Base-by-base conservation (phyloP, 768 basidiomycete genomes). In the Boletus speciosus region DNA sequence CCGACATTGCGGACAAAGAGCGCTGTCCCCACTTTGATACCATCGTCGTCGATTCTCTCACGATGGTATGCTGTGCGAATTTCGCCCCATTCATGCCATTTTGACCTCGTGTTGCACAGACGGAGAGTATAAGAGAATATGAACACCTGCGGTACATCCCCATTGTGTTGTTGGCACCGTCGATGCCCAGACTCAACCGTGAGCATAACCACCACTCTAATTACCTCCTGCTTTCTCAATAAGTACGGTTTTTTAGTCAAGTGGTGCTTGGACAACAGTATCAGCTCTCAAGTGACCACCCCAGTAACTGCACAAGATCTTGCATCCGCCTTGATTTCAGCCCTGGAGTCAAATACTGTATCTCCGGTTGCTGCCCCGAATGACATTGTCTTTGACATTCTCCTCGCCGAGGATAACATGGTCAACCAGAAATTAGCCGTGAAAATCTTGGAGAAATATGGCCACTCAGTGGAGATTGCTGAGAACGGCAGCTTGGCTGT, bases 131-230 rank as follows among this genome's bases (percentile, higher is more conserved):
- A 52, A 83, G 96, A 47, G 94, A 97, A 67, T 81, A 89, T 58
- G 97, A 99, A 65, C 93, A 96, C 66, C 75, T 99, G 53, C 85
- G 97, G 45, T 98, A 98, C 66, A 97, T 99, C 58, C 97, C 97
- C 0, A 89, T 98, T 55, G 93, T 98, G 2, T 81, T 99, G 14
- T 77, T 96, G 21, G 85, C 89, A 9, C 91, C 93, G 1, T 83
- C 82, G 11, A 80, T 88, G 72, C 85, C 85, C 8, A 81, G 84
- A 14, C 74, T 91, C 56, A 89, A 91, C 59, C 76, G 88, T 91
- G 70, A 69, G 90, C 66, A 46, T 49, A 34, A 8, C 43, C 4
- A 9, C 14, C 25, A 47, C 39, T 27, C 15, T 36, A 49, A 42
- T n/a, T 29, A 35, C 47, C 6, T 36, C 31, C 16, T 21, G 5